Evolutionary conservation across 73 alveolate genomes (phyloP), one percentile per base, ranked within the genome.

Genomic region (Paramecium pentaurelia): DNA sequence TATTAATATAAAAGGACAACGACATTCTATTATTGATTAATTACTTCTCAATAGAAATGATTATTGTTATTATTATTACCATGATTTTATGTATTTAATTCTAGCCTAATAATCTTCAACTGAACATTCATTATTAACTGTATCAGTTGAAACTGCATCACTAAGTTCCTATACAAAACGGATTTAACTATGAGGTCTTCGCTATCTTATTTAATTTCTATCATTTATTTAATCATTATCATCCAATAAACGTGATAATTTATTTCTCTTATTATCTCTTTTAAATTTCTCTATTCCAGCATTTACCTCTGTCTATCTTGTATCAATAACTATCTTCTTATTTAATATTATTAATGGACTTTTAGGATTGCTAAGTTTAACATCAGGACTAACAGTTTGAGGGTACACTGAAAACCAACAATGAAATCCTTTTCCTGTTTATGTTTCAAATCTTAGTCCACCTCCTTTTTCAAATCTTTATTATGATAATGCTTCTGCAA

Each of bases 241-340:
- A 11, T 28, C 28, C 28, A 64, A 28, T 11, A 32, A 16, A 64
- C 3, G 30, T 2, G 42, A 64, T 0, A 7, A 64, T 18, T 12
- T 73, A 5, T 37, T 73, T 73, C 47, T 37, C 87, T 4, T 73
- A 8, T 8, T 32, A 12, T 16, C 32, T 37, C 37, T 22, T 30
- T 73, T 9, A 0, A 36, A 30, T 73, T 8, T 20, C 18, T 73
- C 87, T 4, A 73, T 44, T 30, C 87, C 58, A 37, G 58, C 54
- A 37, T 73, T 80, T 11, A 80, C 58, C 18, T 80, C 77, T 34
- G 91, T 80, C 16, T 80, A 25, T 80, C 75, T 80, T 44, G 58
- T 47, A 27, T 80, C 91, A 1, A 80, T 42, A 20, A 49, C 30
- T 16, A 25, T 36, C 30, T 36, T 80, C 22, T 80, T 80, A 47